A percentile compares a stretch with the other conserved stretches of the same genome.
These are phyloP conservation scores for Aphanomyces stellatus DNA, from an alignment of 352 stramenopile species.

Conservation along the genomic window DNA sequence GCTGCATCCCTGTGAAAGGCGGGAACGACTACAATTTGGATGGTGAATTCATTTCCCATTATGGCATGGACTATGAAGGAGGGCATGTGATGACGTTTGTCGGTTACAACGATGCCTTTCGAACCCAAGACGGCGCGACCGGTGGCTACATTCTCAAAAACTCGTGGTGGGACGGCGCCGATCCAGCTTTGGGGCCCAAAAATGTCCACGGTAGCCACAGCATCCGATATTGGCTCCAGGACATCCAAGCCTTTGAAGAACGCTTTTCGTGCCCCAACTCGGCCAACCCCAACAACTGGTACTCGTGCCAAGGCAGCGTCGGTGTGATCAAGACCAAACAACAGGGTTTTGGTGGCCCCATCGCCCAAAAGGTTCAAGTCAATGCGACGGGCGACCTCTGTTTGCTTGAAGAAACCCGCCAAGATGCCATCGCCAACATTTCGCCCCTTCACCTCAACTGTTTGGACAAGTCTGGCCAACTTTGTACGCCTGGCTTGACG, in stretches of 20 bases:
- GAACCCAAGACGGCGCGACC: conserved; percentile 47
- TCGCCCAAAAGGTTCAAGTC: conserved; percentile 18
- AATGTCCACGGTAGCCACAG: conserved; percentile 57
- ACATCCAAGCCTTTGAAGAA: conserved; percentile 62
- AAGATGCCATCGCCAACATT: conserved; percentile 49
- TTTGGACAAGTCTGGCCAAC: conserved; percentile 35
- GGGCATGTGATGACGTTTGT: conserved; percentile 60
- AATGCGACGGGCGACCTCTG: conserved; percentile 31
- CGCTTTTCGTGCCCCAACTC: conserved; percentile 61
- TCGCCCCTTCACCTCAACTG: conserved; percentile 52
- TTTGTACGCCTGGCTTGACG: conserved; percentile 30
- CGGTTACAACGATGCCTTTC: conserved; percentile 58
- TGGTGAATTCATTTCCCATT: conserved; percentile 49
- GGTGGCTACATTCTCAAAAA: conserved; percentile 73
- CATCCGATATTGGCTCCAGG: conserved; percentile 61
- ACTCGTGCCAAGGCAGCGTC: conserved; percentile 50
- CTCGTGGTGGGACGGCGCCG: conserved; percentile 64
- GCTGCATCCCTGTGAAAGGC: conserved; percentile 36
- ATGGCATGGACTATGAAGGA: conserved; percentile 43
- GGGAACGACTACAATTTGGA: conserved; percentile 64
- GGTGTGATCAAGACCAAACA: conserved; percentile 41
- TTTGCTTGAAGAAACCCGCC: conserved; percentile 38
- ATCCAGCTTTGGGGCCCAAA: conserved; percentile 42
- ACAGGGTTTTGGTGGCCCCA: conserved; percentile 24
- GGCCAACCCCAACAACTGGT: conserved; percentile 63